phyloP scores from a whole-genome alignment of 306 rosid genomes.

The Fragaria iinumae region DNA sequence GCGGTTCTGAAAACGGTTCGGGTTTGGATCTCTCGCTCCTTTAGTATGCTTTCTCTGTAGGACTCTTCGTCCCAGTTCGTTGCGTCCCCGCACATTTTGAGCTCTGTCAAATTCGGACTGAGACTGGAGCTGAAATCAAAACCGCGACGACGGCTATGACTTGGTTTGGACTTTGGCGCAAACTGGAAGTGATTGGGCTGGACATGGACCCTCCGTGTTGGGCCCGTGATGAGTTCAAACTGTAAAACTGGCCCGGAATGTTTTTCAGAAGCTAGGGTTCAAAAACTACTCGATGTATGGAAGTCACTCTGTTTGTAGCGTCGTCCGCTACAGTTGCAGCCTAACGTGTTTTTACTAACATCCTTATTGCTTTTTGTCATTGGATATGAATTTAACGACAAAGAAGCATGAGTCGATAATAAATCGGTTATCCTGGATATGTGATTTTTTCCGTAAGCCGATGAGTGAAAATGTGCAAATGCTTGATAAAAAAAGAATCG shows the following conservation, averaged over 20 bases:
- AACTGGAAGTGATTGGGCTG: not conserved
- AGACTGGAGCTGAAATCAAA: not conserved
- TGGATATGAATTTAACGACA: too few relatives aligned
- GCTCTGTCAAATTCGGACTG: not conserved
- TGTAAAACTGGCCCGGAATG: too few relatives aligned
- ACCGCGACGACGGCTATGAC: not conserved
- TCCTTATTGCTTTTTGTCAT: rapidly evolving
- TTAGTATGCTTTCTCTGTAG: conserved; percentile 62
- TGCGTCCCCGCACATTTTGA: conserved; percentile 64
- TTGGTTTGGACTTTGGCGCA: not conserved
- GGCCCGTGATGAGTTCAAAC: too few relatives aligned
- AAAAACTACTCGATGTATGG: too few relatives aligned
- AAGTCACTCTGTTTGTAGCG: too few relatives aligned
- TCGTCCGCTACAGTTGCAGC: too few relatives aligned
- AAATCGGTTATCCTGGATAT: too few relatives aligned
- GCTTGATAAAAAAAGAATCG: too few relatives aligned
- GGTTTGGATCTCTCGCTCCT: conserved; percentile 69
- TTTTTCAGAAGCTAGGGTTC: too few relatives aligned
- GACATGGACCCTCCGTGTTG: not conserved
- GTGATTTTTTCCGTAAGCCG: too few relatives aligned
- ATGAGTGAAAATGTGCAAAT: too few relatives aligned
- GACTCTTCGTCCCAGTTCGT: conserved; percentile 84
- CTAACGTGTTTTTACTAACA: too few relatives aligned
- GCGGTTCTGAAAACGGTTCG: conserved; percentile 87
- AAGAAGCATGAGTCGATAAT: rapidly evolving